A percentile compares a stretch with the other conserved stretches of the same genome.
Conservation (phyloP, 306 rosid species). For the Prunus mira region DNA sequence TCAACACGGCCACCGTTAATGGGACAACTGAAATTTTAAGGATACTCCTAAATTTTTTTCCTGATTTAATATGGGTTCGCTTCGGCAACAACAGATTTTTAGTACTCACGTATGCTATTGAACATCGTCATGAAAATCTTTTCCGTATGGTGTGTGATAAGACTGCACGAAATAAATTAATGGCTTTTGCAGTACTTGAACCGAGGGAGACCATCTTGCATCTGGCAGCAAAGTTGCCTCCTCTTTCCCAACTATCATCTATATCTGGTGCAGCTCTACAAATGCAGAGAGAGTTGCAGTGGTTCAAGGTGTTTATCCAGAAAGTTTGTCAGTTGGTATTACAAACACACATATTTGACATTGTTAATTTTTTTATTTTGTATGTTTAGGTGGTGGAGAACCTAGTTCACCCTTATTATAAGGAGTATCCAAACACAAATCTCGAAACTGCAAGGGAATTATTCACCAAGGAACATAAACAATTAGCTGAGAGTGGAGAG, state of each 20-base stretch:
- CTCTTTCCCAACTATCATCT: slow-evolving; percentile 29
- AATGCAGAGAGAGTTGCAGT: slow-evolving; percentile 53
- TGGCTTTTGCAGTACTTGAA: not conserved
- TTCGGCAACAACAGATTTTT: slow-evolving; percentile 30
- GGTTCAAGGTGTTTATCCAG: slow-evolving; percentile 11
- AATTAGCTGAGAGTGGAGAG: slow-evolving; percentile 41
- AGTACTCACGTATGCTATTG: slow-evolving; percentile 32
- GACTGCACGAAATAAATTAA: slow-evolving; percentile 19
- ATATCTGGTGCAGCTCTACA: slow-evolving; percentile 52
- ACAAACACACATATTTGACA: not conserved
- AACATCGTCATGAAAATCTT: slow-evolving; percentile 42
- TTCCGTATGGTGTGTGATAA: slow-evolving; percentile 35
- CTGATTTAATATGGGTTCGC: slow-evolving; percentile 43
- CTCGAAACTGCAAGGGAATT: slow-evolving; percentile 42
- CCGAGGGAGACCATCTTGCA: slow-evolving; percentile 35
- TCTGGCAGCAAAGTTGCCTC: slow-evolving; percentile 41
- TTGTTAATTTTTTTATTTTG: not conserved
- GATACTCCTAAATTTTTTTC: slow-evolving; percentile 34
- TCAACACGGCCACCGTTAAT: slow-evolving; percentile 26
- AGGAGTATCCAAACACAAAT: not conserved
- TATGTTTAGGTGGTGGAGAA: slow-evolving; percentile 6
- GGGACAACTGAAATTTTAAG: slow-evolving; percentile 49
- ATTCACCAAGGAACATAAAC: slow-evolving; percentile 46
- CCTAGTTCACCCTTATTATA: slow-evolving; percentile 8
- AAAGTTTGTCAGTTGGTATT: slow-evolving; percentile 10